Percentiles rank a stretch among this genome's conserved stretches.
Evolutionary conservation across 345 rosid genomes (phyloP).

Genomic region (Toxicodendron radicans): DNA sequence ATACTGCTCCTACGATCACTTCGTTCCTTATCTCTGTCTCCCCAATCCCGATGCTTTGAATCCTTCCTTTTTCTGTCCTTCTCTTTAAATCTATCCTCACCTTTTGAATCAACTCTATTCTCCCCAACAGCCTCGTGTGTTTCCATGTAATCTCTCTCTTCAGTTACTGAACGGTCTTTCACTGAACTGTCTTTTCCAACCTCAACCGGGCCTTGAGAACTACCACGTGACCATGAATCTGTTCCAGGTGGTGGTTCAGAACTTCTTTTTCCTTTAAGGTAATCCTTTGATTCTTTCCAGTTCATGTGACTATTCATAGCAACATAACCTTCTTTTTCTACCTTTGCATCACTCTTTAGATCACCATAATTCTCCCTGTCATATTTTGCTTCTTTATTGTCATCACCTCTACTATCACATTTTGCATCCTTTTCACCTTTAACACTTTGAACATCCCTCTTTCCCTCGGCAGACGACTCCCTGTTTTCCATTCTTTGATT

Average conservation of each 20-base stretch:
- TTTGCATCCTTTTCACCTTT: constrained; percentile 71
- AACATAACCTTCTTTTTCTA: constrained; percentile 63
- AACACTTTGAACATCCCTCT: constrained; percentile 69
- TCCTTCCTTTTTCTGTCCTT: constrained; percentile 94
- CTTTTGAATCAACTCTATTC: constrained; percentile 72
- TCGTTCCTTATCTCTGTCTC: constrained; percentile 89
- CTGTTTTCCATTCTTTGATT: constrained; percentile 51
- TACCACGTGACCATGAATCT: constrained; percentile 73
- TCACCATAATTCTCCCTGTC: constrained; percentile 59
- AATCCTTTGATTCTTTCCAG: constrained; percentile 92
- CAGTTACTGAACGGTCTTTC: constrained; percentile 52
- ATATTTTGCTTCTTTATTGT: constrained; percentile 58
- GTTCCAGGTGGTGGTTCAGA: constrained; percentile 58
- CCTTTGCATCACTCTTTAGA: constrained; percentile 56
- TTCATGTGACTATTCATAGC: constrained; percentile 44
- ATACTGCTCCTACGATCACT: constrained; percentile 64
- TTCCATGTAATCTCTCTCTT: constrained; percentile 58
- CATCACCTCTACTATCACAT: constrained; percentile 66
- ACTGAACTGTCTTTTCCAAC: constrained; percentile 56
- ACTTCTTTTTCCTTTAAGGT: constrained; percentile 71
- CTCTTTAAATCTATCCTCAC: constrained; percentile 87
- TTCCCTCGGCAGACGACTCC: constrained; percentile 56
- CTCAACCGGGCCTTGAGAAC: constrained; percentile 54
- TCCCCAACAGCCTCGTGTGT: constrained; percentile 83
- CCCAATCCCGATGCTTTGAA: constrained; percentile 78